phyloP scores from a whole-genome alignment of 306 rosid species.

The Aeschynomene evenia region DNA sequence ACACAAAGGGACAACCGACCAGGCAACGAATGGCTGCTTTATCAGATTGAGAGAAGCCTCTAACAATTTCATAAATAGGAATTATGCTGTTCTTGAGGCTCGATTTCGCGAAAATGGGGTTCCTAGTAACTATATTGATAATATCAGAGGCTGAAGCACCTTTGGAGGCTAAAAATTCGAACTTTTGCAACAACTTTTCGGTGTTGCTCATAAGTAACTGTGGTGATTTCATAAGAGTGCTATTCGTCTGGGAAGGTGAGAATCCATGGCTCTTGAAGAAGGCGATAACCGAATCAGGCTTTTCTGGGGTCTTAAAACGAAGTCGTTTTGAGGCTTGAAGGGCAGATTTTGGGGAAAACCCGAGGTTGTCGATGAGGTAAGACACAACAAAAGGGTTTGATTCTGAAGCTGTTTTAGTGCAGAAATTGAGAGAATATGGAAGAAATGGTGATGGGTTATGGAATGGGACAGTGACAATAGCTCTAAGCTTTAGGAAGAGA shows the following conservation, averaged over 20 bases:
- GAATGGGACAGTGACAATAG: too few relatives aligned
- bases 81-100: background rate
- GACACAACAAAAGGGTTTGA: background rate
- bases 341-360: background rate
- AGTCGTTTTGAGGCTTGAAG: background rate
- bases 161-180: conserved; percentile 14
- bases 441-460: background rate
- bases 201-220: background rate
- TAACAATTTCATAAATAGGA: conserved; percentile 11
- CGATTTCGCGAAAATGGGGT: background rate
- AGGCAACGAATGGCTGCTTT: background rate
- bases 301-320: background rate
- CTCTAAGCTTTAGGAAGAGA: too few relatives aligned
- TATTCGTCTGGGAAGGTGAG: background rate
- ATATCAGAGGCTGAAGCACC: conserved; percentile 4
- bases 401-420: background rate
- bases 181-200: background rate
- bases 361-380: background rate
- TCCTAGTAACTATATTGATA: background rate
- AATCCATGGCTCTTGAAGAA: background rate
- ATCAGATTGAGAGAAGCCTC: conserved; percentile 14
- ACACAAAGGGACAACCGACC: background rate
- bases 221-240: background rate
- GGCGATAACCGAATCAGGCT: background rate
- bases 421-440: background rate